Conservation (phyloP, 2,329 filamentous ascomycete genomes). For the Lasiodiplodia gonubiensis region DNA sequence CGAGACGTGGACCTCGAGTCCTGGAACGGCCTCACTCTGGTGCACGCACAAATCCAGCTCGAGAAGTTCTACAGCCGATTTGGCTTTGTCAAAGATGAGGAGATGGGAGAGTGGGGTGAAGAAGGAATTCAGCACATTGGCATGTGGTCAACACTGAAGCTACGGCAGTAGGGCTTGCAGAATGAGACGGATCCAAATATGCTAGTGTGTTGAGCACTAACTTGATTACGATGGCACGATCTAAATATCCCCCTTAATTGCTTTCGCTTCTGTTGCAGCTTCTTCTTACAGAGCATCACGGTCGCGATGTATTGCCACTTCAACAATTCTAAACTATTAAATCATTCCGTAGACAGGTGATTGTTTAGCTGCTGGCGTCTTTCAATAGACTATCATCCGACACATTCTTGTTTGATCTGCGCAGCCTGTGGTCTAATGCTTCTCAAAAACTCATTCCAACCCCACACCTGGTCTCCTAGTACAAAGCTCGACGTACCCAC, state of each 20-base stretch:
- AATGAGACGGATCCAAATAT: not conserved
- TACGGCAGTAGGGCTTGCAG: conserved; percentile 32
- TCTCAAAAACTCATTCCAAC: not conserved
- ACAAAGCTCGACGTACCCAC: not conserved
- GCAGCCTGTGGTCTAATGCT: not conserved
- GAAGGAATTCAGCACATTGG: conserved; percentile 59
- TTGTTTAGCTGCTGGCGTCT: not conserved
- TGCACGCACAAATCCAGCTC: conserved; percentile 76
- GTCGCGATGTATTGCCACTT: not conserved
- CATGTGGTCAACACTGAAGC: conserved; percentile 69
- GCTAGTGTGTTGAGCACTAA: not conserved
- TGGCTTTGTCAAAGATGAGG: conserved; percentile 63
- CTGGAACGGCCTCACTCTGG: conserved; percentile 77
- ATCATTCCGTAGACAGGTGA: not conserved
- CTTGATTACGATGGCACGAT: conserved; percentile 4
- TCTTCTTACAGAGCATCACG: not conserved
- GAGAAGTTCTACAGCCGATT: conserved; percentile 70
- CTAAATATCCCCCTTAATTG: conserved; percentile 6
- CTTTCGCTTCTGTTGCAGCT: conserved; percentile 7
- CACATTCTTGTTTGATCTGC: not conserved
- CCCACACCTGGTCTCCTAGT: not conserved
- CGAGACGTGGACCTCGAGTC: conserved; percentile 45
- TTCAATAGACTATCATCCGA: not conserved
- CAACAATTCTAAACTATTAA: not conserved
- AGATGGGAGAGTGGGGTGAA: conserved; percentile 28